phyloP scores from a whole-genome alignment of 1,139 yeast species.

The Suhomyces taliae region DNA sequence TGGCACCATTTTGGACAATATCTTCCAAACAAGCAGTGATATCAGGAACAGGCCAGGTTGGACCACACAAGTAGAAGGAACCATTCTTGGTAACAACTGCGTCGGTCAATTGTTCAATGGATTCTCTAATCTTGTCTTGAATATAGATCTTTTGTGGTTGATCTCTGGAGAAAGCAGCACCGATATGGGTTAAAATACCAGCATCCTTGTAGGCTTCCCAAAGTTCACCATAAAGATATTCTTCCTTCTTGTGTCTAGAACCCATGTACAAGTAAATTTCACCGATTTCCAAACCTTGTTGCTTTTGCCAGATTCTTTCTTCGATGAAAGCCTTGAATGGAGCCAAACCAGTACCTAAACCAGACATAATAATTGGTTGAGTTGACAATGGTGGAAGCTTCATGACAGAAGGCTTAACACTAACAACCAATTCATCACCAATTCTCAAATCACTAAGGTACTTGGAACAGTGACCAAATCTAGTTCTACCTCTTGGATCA shows the following conservation, averaged over 20 bases:
- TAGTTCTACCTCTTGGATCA: slow-evolving; percentile 79
- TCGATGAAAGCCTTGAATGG: slow-evolving; percentile 98
- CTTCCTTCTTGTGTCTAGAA: slow-evolving; percentile 94
- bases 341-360: slow-evolving; percentile 97
- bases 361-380: slow-evolving; percentile 95
- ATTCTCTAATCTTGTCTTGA: slow-evolving; percentile 88
- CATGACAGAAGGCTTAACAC: slow-evolving; percentile 97
- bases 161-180: slow-evolving; percentile 98
- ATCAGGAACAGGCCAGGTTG: slow-evolving; percentile 99
- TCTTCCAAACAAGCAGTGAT: slow-evolving; percentile 89
- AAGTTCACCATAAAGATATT: slow-evolving; percentile 91
- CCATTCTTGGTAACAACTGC: slow-evolving; percentile 81
- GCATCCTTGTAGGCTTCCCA: slow-evolving; percentile 97
- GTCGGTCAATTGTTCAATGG: slow-evolving; percentile 67
- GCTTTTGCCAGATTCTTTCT: slow-evolving; percentile 91
- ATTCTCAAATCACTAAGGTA: slow-evolving; percentile 74
- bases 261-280: slow-evolving; percentile 88
- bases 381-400: slow-evolving; percentile 84
- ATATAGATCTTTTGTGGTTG: slow-evolving; percentile 94
- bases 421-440: slow-evolving; percentile 87
- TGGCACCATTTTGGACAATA: slow-evolving; percentile 72
- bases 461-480: slow-evolving; percentile 95
- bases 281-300: slow-evolving; percentile 88
- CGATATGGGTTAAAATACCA: slow-evolving; percentile 88
- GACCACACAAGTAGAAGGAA: slow-evolving; percentile 95